phyloP scores from a whole-genome alignment of 805 yeast species.

The Metschnikowia drakensbergensis region DNA sequence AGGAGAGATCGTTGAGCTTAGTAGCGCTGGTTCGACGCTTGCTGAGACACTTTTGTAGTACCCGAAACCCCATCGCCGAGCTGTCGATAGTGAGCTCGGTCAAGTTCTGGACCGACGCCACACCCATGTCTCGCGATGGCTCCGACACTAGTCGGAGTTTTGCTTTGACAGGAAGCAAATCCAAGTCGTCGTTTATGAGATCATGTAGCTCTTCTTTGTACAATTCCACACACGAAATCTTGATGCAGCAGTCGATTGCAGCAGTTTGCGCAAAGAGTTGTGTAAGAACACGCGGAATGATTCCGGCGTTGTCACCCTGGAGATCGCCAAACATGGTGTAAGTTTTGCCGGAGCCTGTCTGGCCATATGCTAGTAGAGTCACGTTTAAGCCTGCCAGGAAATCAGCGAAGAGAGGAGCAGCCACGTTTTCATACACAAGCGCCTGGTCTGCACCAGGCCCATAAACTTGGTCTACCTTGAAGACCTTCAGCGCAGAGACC shows the following conservation, averaged over 20 bases:
- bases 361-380: slow-evolving; percentile 74
- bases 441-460: slow-evolving; percentile 79
- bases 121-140: slow-evolving; percentile 1
- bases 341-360: slow-evolving; percentile 89
- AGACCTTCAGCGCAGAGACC: slow-evolving; percentile 24
- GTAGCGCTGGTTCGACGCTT: slow-evolving; percentile 68
- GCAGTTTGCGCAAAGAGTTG: slow-evolving; percentile 44
- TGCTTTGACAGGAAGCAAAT: slow-evolving; percentile 21
- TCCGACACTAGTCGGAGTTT: slow-evolving; percentile 17
- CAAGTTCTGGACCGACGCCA: slow-evolving; percentile 59
- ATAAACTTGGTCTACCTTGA: slow-evolving; percentile 73
- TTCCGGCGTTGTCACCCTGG: slow-evolving; percentile 46
- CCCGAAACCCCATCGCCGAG: slow-evolving; percentile 53
- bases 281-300: slow-evolving; percentile 47
- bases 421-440: slow-evolving; percentile 61
- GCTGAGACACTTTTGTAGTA: slow-evolving; percentile 54
- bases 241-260: slow-evolving; percentile 54
- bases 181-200: slow-evolving; percentile 49
- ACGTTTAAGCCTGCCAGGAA: slow-evolving; percentile 60
- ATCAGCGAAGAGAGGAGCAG: slow-evolving; percentile 68
- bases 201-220: slow-evolving; percentile 86
- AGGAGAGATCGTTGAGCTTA: slow-evolving; percentile 66
- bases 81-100: slow-evolving; percentile 55
- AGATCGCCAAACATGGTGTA: slow-evolving; percentile 61
- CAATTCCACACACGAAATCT: slow-evolving; percentile 77